These are phyloP conservation scores for Carex scoparia DNA, from an alignment of 176 grass and related monocot genomes.

Conservation along the genomic window DNA sequence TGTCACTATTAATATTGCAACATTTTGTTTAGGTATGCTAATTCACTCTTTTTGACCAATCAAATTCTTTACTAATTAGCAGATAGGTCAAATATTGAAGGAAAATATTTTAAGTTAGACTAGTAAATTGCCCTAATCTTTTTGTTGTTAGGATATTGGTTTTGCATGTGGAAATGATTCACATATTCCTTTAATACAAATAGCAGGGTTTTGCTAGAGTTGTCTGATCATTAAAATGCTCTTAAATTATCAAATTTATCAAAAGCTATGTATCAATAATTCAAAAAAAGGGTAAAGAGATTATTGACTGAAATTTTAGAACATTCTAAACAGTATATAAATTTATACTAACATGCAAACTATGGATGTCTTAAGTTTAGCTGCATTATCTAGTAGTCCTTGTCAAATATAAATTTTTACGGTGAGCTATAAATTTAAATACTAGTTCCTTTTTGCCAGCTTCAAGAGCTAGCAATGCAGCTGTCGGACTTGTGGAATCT, in stretches of 20 bases:
- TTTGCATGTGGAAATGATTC: not conserved
- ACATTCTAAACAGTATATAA: not conserved
- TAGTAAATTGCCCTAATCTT: not conserved
- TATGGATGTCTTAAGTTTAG: not conserved
- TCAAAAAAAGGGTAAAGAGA: not conserved
- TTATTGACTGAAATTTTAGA: not conserved
- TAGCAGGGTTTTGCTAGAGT: not conserved
- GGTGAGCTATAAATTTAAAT: not conserved
- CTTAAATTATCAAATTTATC: not conserved
- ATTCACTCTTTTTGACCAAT: not conserved
- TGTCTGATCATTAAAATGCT: not conserved
- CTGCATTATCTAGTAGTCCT: not conserved
- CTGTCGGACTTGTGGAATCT: conserved; percentile 99
- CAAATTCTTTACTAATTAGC: conserved; percentile 18
- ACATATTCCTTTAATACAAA: not conserved
- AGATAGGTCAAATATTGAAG: not conserved
- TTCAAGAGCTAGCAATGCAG: conserved; percentile 93
- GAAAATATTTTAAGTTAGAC: not conserved
- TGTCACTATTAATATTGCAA: not conserved
- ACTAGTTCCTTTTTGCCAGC: conserved; percentile 32
- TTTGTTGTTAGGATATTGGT: not conserved
- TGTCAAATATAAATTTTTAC: not conserved
- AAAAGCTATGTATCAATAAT: not conserved
- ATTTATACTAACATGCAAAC: not conserved
- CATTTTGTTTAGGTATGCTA: not conserved